Evolutionary conservation across 495 filamentous ascomycete genomes (phyloP), one percentile per base, ranked within the genome.

Genomic region (Immersiella caudata): DNA sequence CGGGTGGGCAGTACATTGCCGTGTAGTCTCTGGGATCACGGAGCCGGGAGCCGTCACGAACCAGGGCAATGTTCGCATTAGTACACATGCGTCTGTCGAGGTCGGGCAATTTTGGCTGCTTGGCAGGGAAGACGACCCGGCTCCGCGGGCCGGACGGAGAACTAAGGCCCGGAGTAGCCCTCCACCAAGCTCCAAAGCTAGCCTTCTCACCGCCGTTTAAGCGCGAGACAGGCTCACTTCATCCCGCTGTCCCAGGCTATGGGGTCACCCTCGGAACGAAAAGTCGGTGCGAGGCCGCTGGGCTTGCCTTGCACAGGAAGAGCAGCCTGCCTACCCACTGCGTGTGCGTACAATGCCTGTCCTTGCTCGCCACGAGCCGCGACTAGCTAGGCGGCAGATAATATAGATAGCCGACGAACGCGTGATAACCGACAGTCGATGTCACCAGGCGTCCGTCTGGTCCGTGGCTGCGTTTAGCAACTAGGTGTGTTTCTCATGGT

Each of bases 131-230:
- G 27, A 18, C 49, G 61, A 63, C 61, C 60, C 61, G 74, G 74
- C 74, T 74, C 56, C 61, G 64, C 74, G 74, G 74, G 62, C 74
- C 74, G 74, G 65, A 51, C 46, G 65, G 52, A 63, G 64, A 60
- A 69, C 52, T 55, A 65, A 50, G 51, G 65, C 60, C 63, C 25
- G 61, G 61, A 51, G 49, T 54, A 12, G 33, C 22, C 24, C 59
- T 49, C 36, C 52, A 11, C 14, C 52, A 9, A 22, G 16, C 33
- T 21, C 21, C 29, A 25, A 60, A 29, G 33, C 14, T 27, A 7
- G 8, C 33, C 24, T 24, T 62, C 24, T 33, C 36, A 35, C 59
- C 14, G 22, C 56, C 56, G 5, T 59, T 55, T 25, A 55, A 59
- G 57, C 57, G 56, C 56, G 18, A 59, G 56, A 59, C 40, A 46